phyloP scores from a whole-genome alignment of 495 filamentous ascomycete genomes.

The Annulohypoxylon bovei region DNA sequence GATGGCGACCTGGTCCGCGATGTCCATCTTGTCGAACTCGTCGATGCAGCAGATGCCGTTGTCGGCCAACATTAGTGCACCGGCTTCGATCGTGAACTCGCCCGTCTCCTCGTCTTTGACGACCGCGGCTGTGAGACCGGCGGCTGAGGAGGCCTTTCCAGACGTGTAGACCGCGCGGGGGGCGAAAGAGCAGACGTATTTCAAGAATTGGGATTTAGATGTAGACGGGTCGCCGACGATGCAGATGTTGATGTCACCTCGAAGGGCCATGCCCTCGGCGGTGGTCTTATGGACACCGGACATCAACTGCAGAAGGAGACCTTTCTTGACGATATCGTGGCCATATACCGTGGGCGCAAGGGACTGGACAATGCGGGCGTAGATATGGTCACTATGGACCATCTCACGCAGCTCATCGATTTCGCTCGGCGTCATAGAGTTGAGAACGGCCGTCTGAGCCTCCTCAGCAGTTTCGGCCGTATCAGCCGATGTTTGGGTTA shows the following conservation, averaged over 20 bases:
- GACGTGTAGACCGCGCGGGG: conserved; percentile 98
- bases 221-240: conserved; percentile 99
- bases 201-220: conserved; percentile 97
- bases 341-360: conserved; percentile 98
- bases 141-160: conserved; percentile 96
- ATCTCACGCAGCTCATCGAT: conserved; percentile 91
- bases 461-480: conserved; percentile 76
- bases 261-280: conserved; percentile 88
- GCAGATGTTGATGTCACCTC: conserved; percentile 98
- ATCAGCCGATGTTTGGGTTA: conserved; percentile 76
- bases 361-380: conserved; percentile 89
- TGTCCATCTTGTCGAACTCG: conserved; percentile 99
- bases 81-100: conserved; percentile 98
- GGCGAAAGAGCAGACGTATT: conserved; percentile 95
- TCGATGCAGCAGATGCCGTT: conserved; percentile 98
- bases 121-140: conserved; percentile 96
- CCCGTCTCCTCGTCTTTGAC: conserved; percentile 98
- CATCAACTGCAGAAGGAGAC: conserved; percentile 90
- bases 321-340: conserved; percentile 98
- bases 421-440: conserved; percentile 81
- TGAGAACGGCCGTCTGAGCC: conserved; percentile 86
- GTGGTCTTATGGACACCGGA: conserved; percentile 91
- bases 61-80: conserved; percentile 97
- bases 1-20: conserved; percentile 96
- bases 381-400: conserved; percentile 96